A percentile compares a stretch with the other conserved stretches of the same genome.
Conservation (phyloP, 805 yeast genomes). For the Ogataea henricii region DNA sequence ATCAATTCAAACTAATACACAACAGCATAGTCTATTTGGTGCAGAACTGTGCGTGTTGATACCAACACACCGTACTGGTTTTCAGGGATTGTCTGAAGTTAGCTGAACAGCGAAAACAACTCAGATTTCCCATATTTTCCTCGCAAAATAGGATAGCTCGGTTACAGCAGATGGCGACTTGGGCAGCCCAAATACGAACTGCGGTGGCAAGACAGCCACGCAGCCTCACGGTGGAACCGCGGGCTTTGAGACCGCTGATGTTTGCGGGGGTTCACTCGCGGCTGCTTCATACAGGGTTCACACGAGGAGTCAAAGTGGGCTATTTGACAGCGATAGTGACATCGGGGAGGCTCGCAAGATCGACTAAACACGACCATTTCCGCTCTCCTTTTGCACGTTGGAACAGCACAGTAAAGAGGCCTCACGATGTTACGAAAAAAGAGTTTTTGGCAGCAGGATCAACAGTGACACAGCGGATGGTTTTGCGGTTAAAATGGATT, state of each 20-base stretch:
- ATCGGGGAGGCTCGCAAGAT: no score
- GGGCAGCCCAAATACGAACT: neutral
- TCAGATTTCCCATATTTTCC: no score
- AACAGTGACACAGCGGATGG: constrained; percentile 13
- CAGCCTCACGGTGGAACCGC: neutral
- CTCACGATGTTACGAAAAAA: neutral
- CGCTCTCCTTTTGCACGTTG: neutral
- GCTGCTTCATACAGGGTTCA: neutral
- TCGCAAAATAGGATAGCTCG: neutral
- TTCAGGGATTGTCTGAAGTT: neutral
- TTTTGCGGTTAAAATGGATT: constrained; percentile 43
- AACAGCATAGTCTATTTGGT: no score
- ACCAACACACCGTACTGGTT: neutral
- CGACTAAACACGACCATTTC: no score
- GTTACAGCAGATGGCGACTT: neutral
- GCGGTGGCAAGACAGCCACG: neutral
- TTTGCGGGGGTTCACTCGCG: neutral
- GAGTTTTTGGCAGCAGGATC: constrained; percentile 24
- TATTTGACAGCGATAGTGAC: no score
- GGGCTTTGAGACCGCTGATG: neutral
- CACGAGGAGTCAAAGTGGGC: neutral
- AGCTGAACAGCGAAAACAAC: no score
- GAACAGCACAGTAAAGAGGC: neutral
- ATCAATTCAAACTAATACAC: no score
- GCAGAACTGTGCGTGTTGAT: no score